Percentiles rank a stretch among this genome's conserved stretches.
phyloP scores from a whole-genome alignment of 2,329 filamentous ascomycete species.

The Cytospora schulzeri region DNA sequence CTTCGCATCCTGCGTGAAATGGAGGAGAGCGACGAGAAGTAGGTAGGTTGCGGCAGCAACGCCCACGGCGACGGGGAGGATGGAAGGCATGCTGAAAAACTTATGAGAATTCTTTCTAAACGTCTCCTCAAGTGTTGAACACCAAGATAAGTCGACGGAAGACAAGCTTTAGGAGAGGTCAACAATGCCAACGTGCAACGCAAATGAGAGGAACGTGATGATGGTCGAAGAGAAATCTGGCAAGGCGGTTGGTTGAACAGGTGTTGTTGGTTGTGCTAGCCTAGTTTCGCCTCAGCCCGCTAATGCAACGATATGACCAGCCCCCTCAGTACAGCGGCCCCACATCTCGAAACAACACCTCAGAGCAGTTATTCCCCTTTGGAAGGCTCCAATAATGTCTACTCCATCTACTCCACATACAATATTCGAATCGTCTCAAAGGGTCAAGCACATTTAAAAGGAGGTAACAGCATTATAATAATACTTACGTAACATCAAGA shows the following conservation, averaged over 20 bases:
- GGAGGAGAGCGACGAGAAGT: conserved; percentile 31
- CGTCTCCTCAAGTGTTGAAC: background rate
- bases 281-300: background rate
- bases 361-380: too few relatives aligned
- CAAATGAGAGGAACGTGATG: background rate
- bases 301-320: background rate
- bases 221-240: conserved; percentile 4
- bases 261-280: background rate
- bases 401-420: too few relatives aligned
- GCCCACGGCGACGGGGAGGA: conserved; percentile 17
- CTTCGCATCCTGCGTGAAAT: conserved; percentile 32
- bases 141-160: background rate
- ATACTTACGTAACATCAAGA: too few relatives aligned
- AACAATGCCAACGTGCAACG: background rate
- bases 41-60: conserved; percentile 29
- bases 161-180: background rate
- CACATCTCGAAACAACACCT: too few relatives aligned
- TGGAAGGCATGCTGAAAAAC: conserved; percentile 13
- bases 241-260: background rate
- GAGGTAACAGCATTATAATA: too few relatives aligned
- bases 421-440: too few relatives aligned
- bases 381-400: too few relatives aligned
- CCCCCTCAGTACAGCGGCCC: too few relatives aligned
- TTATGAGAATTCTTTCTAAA: background rate
- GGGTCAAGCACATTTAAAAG: too few relatives aligned